Conservation (phyloP, 345 rosid genomes). For the Dipteronia dyeriana region DNA sequence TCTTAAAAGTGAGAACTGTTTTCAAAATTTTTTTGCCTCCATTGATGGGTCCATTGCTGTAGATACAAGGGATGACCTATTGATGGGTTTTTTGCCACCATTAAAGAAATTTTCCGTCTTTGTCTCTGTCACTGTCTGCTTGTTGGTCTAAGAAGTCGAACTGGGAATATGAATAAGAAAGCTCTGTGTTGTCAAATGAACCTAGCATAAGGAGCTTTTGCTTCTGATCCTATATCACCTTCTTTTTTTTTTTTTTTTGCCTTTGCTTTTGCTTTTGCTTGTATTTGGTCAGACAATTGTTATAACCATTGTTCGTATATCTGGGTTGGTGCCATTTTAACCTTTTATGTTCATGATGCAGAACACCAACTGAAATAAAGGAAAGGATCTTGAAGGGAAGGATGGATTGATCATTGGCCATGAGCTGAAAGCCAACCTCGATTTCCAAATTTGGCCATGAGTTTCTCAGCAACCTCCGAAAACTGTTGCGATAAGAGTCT, state of each 20-base stretch:
- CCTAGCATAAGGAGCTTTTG: no score
- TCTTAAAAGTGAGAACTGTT: not conserved
- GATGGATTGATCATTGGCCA: slow-evolving; percentile 62
- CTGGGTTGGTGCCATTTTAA: not conserved
- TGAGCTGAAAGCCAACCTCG: slow-evolving; percentile 1
- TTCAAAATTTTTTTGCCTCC: no score
- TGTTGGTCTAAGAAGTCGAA: no score
- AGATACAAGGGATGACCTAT: no score
- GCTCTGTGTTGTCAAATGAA: no score
- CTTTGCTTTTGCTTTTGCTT: no score
- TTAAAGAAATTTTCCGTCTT: not conserved
- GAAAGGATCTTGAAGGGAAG: slow-evolving; percentile 95
- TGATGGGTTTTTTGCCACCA: not conserved
- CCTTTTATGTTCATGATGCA: slow-evolving; percentile 34
- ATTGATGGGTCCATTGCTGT: not conserved
- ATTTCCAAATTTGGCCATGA: slow-evolving; percentile 19
- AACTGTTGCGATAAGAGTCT: slow-evolving; percentile 13
- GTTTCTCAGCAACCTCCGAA: slow-evolving; percentile 14
- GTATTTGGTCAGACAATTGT: not conserved
- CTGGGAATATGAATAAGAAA: no score
- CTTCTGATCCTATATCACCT: no score
- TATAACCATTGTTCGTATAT: not conserved
- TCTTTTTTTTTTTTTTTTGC: no score
- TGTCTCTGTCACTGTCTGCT: no score
- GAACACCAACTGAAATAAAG: slow-evolving; percentile 81